Evolutionary conservation across 2,329 filamentous ascomycete genomes (phyloP).

Genomic region (Pseudogymnoascus sp.): DNA sequence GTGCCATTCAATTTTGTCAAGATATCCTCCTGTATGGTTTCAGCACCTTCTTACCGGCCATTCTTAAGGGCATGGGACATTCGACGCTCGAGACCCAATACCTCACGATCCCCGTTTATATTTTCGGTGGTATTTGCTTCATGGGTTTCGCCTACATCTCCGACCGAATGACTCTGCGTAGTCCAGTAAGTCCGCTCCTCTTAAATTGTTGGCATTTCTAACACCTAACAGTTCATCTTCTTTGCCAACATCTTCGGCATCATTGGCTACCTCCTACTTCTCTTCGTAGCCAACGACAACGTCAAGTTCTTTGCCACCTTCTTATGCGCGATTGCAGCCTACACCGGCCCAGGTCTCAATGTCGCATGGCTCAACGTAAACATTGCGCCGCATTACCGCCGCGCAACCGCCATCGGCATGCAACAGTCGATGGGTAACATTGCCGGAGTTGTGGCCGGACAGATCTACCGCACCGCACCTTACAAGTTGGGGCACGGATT

Average conservation of each 20-base stretch:
- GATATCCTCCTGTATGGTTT: slow-evolving; percentile 22
- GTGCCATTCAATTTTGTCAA: slow-evolving; percentile 7
- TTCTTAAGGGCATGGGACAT: slow-evolving; percentile 34
- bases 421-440: slow-evolving; percentile 27
- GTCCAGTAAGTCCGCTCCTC: background rate
- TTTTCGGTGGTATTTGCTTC: slow-evolving; percentile 40
- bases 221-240: slow-evolving; percentile 27
- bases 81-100: slow-evolving; percentile 33
- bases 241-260: slow-evolving; percentile 36
- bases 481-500: slow-evolving; percentile 19
- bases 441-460: slow-evolving; percentile 28
- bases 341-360: slow-evolving; percentile 9
- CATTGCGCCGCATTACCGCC: slow-evolving; percentile 34
- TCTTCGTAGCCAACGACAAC: slow-evolving; percentile 39
- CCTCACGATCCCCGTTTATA: slow-evolving; percentile 38
- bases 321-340: slow-evolving; percentile 27
- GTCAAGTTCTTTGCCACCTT: slow-evolving; percentile 44
- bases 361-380: slow-evolving; percentile 17
- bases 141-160: slow-evolving; percentile 37
- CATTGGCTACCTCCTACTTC: slow-evolving; percentile 41
- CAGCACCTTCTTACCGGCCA: slow-evolving; percentile 35
- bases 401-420: slow-evolving; percentile 39
- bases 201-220: background rate
- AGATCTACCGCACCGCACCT: slow-evolving; percentile 19
- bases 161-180: slow-evolving; percentile 30